phyloP scores from a whole-genome alignment of 1,284 basidiomycete species.

The Sanghuangporus sanghuang region DNA sequence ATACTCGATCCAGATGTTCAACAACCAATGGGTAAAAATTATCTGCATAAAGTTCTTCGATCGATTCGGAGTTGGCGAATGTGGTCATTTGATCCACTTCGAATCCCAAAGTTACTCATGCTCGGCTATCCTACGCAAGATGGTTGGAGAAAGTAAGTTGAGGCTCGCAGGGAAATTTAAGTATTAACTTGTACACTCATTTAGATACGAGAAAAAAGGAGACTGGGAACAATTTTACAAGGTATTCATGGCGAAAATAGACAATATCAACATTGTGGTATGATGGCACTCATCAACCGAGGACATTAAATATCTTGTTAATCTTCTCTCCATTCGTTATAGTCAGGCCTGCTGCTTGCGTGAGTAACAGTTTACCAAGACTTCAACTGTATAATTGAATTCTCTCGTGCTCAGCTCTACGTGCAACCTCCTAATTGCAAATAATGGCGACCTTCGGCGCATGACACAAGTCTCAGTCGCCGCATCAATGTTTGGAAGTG shows the following conservation, averaged over 20 bases:
- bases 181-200: background rate
- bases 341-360: constrained; percentile 14
- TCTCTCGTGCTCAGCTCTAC: background rate
- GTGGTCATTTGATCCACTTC: background rate
- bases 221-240: constrained; percentile 8
- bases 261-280: constrained; percentile 13
- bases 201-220: constrained; percentile 3
- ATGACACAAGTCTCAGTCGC: constrained; percentile 8
- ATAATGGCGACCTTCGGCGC: constrained; percentile 4
- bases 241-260: constrained; percentile 13
- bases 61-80: background rate
- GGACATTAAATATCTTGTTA: too few species aligned
- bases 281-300: background rate
- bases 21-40: background rate
- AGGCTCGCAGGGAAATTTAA: background rate
- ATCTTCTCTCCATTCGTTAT: background rate
- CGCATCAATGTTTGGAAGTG: constrained; percentile 12
- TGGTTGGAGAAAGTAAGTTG: background rate
- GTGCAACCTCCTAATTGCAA: constrained; percentile 6
- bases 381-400: too few species aligned
- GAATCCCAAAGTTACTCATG: constrained; percentile 13
- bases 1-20: too few species aligned
- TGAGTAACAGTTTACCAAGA: background rate
- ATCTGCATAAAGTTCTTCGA: too few species aligned
- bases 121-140: constrained; percentile 12